These are phyloP conservation scores for Neofusicoccum umdonicola DNA, from an alignment of 2,329 filamentous ascomycete genomes.

Conservation along the genomic window DNA sequence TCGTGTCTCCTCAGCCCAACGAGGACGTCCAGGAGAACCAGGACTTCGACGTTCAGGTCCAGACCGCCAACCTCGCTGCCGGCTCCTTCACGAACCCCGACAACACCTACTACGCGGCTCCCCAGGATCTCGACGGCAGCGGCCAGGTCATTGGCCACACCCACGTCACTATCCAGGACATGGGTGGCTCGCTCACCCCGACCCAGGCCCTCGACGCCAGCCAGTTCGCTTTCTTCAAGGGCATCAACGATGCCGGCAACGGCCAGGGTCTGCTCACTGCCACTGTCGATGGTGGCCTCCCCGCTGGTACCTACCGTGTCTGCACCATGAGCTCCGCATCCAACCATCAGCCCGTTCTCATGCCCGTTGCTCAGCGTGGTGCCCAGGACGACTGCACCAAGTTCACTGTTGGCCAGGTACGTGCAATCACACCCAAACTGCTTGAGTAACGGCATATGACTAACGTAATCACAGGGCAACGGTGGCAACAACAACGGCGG, in stretches of 20 bases:
- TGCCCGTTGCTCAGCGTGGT: constrained; percentile 57
- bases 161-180: constrained; percentile 54
- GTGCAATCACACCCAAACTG: neutral
- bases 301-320: constrained; percentile 49
- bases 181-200: constrained; percentile 39
- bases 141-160: constrained; percentile 48
- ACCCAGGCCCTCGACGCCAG: constrained; percentile 39
- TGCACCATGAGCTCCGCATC: constrained; percentile 52
- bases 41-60: constrained; percentile 50
- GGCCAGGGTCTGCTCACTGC: constrained; percentile 47
- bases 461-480: neutral
- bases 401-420: constrained; percentile 42
- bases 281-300: constrained; percentile 47
- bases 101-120: constrained; percentile 55
- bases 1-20: constrained; percentile 46
- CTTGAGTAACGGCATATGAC: neutral
- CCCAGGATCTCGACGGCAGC: constrained; percentile 46
- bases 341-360: constrained; percentile 58
- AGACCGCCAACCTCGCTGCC: constrained; percentile 50
- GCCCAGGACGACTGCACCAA: constrained; percentile 54
- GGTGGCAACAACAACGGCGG: neutral
- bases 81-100: constrained; percentile 56
- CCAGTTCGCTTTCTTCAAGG: constrained; percentile 58
- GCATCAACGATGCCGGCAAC: constrained; percentile 54
- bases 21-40: constrained; percentile 40